Conservation (phyloP, 78 protist genomes). For the Speleostelium caveatum region DNA sequence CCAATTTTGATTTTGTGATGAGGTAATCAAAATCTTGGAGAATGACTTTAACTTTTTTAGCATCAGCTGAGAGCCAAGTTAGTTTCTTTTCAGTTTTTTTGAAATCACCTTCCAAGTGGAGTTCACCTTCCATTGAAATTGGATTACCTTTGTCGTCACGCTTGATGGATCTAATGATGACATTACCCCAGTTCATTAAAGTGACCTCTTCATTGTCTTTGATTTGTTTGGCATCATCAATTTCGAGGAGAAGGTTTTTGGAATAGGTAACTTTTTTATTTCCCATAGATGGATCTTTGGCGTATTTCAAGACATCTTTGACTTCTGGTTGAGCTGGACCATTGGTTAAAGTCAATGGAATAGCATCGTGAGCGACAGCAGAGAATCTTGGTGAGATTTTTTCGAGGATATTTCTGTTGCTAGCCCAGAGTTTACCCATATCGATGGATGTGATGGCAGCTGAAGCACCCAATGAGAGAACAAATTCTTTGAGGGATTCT, state of each 20-base stretch:
- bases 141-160: conserved; percentile 29
- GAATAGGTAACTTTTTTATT: conserved; percentile 73
- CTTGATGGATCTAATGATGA: conserved; percentile 54
- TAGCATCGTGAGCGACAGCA: conserved; percentile 4
- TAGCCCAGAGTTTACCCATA: conserved; percentile 92
- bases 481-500: conserved; percentile 90
- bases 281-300: conserved; percentile 91
- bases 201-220: conserved; percentile 93
- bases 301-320: conserved; percentile 72
- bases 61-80: conserved; percentile 91
- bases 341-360: conserved; percentile 23
- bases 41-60: conserved; percentile 25
- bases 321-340: conserved; percentile 49
- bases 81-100: conserved; percentile 94
- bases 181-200: conserved; percentile 98
- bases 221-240: conserved; percentile 82
- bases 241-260: conserved; percentile 76
- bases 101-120: conserved; percentile 85
- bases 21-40: conserved; percentile 86
- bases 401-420: conserved; percentile 95
- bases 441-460: conserved; percentile 61
- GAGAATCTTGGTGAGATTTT: conserved; percentile 84
- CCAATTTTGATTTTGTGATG: conserved; percentile 87
- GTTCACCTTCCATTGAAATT: conserved; percentile 41
- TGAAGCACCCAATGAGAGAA: conserved; percentile 87